Base-by-base conservation (phyloP, 768 basidiomycete genomes). In the Suillus tomentosus region DNA sequence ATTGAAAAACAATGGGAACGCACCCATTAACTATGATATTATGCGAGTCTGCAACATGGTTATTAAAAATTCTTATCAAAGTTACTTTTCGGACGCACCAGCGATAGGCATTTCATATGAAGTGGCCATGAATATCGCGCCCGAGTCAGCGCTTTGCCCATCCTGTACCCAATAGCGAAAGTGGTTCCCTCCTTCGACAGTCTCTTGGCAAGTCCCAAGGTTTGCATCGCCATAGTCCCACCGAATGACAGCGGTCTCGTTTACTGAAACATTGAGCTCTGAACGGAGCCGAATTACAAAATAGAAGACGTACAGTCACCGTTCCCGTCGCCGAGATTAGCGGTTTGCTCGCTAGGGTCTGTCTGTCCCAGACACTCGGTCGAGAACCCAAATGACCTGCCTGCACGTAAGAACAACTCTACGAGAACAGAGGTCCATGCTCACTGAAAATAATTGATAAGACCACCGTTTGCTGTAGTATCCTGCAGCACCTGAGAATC, bases 121-220 rank as follows among this genome's bases (percentile, higher is more conserved):
- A 10, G 80, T 76, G 1, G 88, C 92, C 80, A 94, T 80, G 70
- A 93, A 93, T 50, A 90, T 79, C 3, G 91, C 91, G 40, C 89
- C 84, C 63, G 90, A 90, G 69, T 92, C 80, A 7, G 79, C 87
- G 3, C 74, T 36, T 14, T 77, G 65, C 0, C 93, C 94, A 64
- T 92, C 82, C 77, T 96, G 95, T 6, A 81, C 75, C 94, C 94
- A 96, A 74, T 95, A 96, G 47, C 95, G 85, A 72, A 95, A 86
- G 72, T 97, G 95, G 71, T 91, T 84, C 7, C 95, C 95, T 2
- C 95, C 95, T 68, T 91, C 72, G 48, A 96, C 83, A 2, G 92
- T 91, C 76, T 97, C 95, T 68, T 84, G 78, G 76, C 95, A 96
- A 1, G 94, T 85, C 0, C 95, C 95, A n/a, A 95, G 75, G 60